phyloP scores from a whole-genome alignment of 2,329 filamentous ascomycete species.

The Helicocarpus griseus region DNA sequence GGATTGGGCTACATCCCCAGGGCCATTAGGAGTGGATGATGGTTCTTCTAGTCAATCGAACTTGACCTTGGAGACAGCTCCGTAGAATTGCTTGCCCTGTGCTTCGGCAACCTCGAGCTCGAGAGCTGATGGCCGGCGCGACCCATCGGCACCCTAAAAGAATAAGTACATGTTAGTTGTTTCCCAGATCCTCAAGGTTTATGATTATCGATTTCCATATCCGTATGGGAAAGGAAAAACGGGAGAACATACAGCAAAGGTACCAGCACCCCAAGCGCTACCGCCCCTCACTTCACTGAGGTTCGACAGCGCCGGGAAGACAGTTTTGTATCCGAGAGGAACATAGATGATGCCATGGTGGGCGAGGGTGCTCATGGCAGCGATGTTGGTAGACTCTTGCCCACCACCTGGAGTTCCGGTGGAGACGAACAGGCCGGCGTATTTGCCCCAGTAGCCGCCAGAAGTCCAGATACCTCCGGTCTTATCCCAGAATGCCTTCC shows the following conservation, averaged over 20 bases:
- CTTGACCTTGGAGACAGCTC: constrained; percentile 60
- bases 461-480: constrained; percentile 74
- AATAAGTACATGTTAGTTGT: background rate
- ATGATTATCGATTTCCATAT: too few species aligned
- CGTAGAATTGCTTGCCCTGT: constrained; percentile 81
- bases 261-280: constrained; percentile 86
- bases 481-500: constrained; percentile 78
- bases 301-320: constrained; percentile 61
- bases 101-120: constrained; percentile 71
- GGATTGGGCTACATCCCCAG: constrained; percentile 18
- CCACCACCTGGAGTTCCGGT: constrained; percentile 80
- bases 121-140: constrained; percentile 62
- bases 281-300: constrained; percentile 76
- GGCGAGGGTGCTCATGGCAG: constrained; percentile 70
- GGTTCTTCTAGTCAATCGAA: constrained; percentile 69
- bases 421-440: constrained; percentile 81
- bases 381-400: constrained; percentile 79
- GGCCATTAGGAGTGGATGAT: constrained; percentile 22
- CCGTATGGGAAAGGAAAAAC: constrained; percentile 5
- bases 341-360: constrained; percentile 97
- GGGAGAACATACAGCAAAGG: constrained; percentile 55
- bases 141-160: constrained; percentile 56
- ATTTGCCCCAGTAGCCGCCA: constrained; percentile 76
- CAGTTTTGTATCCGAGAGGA: constrained; percentile 82
- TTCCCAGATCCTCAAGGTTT: background rate